Evolutionary conservation across 176 grass and related monocot genomes (phyloP).

Genomic region (bread wheat (Triticum aestivum)): DNA sequence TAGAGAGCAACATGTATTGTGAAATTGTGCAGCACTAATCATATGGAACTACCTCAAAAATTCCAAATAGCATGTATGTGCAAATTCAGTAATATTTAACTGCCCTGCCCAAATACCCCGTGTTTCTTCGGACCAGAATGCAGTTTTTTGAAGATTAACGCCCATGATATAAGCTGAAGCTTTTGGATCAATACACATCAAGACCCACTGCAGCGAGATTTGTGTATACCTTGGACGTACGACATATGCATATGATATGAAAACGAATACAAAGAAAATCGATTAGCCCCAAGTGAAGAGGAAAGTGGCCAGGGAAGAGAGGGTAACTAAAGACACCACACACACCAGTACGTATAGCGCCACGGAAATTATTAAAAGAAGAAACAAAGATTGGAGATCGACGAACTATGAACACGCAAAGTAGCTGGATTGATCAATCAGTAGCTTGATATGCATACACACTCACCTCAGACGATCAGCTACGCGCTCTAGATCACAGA

Average conservation of each 20-base stretch:
- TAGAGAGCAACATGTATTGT: background rate
- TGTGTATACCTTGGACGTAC: background rate
- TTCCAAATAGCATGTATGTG: background rate
- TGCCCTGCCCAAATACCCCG: background rate
- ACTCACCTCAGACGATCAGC: slow-evolving; percentile 44
- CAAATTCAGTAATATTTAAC: background rate
- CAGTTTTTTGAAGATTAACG: background rate
- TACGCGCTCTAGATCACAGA: background rate
- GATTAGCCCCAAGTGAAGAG: background rate
- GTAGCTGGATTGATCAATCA: slow-evolving; percentile 9
- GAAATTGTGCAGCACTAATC: background rate
- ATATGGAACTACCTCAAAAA: background rate
- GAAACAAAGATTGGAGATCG: slow-evolving; percentile 14
- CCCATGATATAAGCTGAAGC: background rate
- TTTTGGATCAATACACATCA: background rate
- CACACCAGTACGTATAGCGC: background rate
- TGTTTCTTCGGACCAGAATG: background rate
- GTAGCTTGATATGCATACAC: slow-evolving; percentile 19
- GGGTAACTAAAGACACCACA: background rate
- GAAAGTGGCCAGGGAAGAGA: background rate
- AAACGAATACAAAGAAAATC: background rate
- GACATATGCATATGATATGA: slow-evolving; percentile 9
- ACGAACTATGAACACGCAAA: background rate
- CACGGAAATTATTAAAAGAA: background rate
- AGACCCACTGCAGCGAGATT: background rate